These are phyloP conservation scores for Alternaria sp. DNA, from an alignment of 2,329 filamentous ascomycete species.

Conservation along the genomic window DNA sequence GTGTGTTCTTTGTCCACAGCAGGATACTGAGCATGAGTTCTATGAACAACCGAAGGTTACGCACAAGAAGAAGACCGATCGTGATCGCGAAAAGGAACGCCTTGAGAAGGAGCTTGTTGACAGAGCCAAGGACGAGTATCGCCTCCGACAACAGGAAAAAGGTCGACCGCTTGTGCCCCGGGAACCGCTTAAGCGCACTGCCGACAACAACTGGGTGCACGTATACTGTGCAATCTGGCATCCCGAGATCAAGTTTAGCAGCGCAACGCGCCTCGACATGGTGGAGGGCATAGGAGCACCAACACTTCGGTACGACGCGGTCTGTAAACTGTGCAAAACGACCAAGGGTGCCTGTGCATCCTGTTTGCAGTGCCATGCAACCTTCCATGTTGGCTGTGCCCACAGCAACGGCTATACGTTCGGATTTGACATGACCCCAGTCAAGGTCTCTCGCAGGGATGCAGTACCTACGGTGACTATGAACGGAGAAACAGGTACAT, in stretches of 20 bases:
- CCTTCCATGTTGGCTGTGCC: constrained; percentile 90
- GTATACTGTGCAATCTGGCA: constrained; percentile 92
- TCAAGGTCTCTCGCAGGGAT: constrained; percentile 88
- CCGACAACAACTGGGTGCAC: constrained; percentile 98
- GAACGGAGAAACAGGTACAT: constrained; percentile 80
- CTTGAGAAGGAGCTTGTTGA: constrained; percentile 83
- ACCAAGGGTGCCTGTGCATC: constrained; percentile 79
- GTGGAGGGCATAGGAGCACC: constrained; percentile 81
- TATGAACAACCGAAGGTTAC: constrained; percentile 81
- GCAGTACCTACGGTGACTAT: constrained; percentile 81
- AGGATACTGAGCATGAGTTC: constrained; percentile 81
- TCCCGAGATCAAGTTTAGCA: constrained; percentile 90
- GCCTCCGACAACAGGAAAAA: constrained; percentile 80
- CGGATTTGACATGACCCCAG: constrained; percentile 87
- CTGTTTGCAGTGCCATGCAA: constrained; percentile 76
- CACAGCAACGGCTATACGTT: constrained; percentile 82
- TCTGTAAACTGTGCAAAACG: constrained; percentile 84
- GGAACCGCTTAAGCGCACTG: constrained; percentile 91
- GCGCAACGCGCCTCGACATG: constrained; percentile 79
- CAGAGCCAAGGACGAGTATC: constrained; percentile 82
- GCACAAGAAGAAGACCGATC: constrained; percentile 89
- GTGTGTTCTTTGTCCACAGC: constrained; percentile 89
- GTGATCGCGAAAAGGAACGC: constrained; percentile 87
- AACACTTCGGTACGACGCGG: constrained; percentile 79
- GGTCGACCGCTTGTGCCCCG: constrained; percentile 84